Evolutionary conservation across 176 grass and related monocot species (phyloP).

Genomic region (Melocanna baccifera): DNA sequence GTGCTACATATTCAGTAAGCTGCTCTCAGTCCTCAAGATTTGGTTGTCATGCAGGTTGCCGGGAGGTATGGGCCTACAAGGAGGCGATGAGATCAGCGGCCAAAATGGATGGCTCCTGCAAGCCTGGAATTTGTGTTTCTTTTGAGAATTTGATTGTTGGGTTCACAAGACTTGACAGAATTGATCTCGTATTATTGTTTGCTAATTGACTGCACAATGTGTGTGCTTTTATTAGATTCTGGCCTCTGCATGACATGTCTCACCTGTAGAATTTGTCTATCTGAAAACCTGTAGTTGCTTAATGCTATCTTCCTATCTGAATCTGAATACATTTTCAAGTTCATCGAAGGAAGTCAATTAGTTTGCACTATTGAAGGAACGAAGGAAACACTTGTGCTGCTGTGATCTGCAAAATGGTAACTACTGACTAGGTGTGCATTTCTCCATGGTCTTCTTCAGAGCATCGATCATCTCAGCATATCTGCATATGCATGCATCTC

Average conservation of each 20-base stretch:
- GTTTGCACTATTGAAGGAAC: not conserved
- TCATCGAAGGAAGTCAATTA: not conserved
- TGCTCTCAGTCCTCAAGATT: not conserved
- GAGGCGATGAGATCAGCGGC: slow-evolving; percentile 14
- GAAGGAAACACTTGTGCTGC: not conserved
- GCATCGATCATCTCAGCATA: too few relatives aligned
- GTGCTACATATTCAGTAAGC: not conserved
- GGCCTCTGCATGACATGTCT: too few relatives aligned
- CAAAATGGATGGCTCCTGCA: not conserved
- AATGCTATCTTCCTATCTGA: not conserved
- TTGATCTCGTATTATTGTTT: not conserved
- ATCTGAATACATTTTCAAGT: not conserved
- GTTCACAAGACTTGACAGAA: too few relatives aligned
- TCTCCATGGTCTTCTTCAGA: not conserved
- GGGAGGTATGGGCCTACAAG: slow-evolving; percentile 73
- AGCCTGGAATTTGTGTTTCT: too few relatives aligned
- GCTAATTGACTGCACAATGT: not conserved
- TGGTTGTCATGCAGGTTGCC: slow-evolving; percentile 43
- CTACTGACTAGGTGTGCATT: too few relatives aligned
- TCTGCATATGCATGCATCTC: not conserved
- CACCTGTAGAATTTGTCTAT: not conserved
- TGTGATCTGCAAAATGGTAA: not conserved
- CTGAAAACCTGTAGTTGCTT: not conserved
- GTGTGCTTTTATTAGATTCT: not conserved
- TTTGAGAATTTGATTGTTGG: too few relatives aligned